These are phyloP conservation scores for Cinnamomum chago DNA, from an alignment of 164 flowering plant species.

Conservation along the genomic window DNA sequence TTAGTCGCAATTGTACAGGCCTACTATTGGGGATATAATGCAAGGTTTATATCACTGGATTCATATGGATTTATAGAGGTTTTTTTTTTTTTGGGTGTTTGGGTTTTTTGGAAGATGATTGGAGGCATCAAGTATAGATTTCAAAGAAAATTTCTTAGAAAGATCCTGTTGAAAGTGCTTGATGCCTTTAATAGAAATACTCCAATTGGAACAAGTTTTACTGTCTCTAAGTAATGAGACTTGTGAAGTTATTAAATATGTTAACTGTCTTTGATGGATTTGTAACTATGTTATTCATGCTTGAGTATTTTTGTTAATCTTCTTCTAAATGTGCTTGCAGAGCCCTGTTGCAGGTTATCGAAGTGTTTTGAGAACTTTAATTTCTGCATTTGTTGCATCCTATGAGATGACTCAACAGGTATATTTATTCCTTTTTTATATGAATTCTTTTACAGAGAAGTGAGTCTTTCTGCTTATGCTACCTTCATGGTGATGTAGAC, in stretches of 20 bases:
- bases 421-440: conserved; percentile 9
- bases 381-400: conserved; percentile 90
- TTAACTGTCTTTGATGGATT: neutral
- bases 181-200: neutral
- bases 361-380: conserved; percentile 84
- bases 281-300: neutral
- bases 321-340: conserved; percentile 30
- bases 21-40: too few species aligned
- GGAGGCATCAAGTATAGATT: too few species aligned
- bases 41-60: neutral
- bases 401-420: conserved; percentile 88
- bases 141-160: too few species aligned
- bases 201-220: neutral
- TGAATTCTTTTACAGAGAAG: neutral
- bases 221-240: too few species aligned
- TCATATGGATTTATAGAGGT: neutral
- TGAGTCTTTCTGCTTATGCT: conserved; percentile 10
- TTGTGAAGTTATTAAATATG: too few species aligned
- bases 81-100: neutral
- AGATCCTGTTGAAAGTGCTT: too few species aligned
- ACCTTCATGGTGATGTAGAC: conserved; percentile 40
- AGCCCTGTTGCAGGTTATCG: conserved; percentile 76
- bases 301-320: neutral
- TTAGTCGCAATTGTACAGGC: too few species aligned
- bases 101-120: too few species aligned